These are phyloP conservation scores for Penicillium pulvis DNA, from an alignment of 495 filamentous ascomycete genomes.

Conservation along the genomic window DNA sequence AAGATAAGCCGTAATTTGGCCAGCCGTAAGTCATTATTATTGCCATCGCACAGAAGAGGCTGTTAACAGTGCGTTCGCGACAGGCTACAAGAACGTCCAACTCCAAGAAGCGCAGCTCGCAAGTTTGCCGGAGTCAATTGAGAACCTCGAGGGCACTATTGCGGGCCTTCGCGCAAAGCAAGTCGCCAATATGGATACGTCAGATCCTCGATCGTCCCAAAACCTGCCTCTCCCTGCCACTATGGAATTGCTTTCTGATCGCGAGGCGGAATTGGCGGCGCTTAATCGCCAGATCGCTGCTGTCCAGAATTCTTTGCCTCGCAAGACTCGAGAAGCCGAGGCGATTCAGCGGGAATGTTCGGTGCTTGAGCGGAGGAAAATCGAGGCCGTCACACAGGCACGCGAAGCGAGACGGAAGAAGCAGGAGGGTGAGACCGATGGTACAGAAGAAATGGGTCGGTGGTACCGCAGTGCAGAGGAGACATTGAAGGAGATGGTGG, in stretches of 20 bases:
- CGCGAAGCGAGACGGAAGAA: constrained; percentile 79
- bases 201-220: constrained; percentile 39
- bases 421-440: constrained; percentile 73
- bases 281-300: constrained; percentile 69
- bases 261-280: constrained; percentile 61
- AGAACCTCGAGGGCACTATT: constrained; percentile 62
- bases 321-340: constrained; percentile 72
- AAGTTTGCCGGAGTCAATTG: constrained; percentile 63
- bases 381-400: constrained; percentile 67
- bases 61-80: neutral
- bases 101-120: constrained; percentile 60
- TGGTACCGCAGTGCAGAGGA: constrained; percentile 78
- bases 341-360: constrained; percentile 69
- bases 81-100: constrained; percentile 65
- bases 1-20: constrained; percentile 62
- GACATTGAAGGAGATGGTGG: constrained; percentile 67
- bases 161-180: constrained; percentile 53
- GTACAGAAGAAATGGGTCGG: constrained; percentile 77
- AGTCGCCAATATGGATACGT: constrained; percentile 37
- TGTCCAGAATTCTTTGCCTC: constrained; percentile 64
- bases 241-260: constrained; percentile 48
- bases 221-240: constrained; percentile 45
- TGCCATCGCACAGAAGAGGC: neutral
- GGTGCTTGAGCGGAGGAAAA: constrained; percentile 70
- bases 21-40: constrained; percentile 35